Conservation (phyloP, 345 rosid genomes). For the Syzygium grande region DNA sequence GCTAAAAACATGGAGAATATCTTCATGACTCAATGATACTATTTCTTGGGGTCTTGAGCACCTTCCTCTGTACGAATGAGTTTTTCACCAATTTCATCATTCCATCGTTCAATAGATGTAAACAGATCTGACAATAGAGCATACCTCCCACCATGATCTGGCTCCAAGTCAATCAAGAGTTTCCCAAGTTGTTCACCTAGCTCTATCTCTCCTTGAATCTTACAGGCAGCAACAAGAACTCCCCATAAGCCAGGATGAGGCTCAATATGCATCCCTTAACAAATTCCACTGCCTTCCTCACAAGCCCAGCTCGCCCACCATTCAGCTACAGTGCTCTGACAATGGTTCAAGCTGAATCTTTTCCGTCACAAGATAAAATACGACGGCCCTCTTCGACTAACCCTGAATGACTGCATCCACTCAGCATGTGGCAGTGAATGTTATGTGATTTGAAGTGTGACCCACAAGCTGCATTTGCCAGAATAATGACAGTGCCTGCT, state of each 20-base stretch:
- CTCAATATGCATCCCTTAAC: constrained; percentile 19
- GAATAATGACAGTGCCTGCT: constrained; percentile 12
- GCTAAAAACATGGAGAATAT: too few relatives aligned
- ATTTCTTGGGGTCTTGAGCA: background rate
- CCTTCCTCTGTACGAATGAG: constrained; percentile 2
- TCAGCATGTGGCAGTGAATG: constrained; percentile 20
- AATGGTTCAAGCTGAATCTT: constrained; percentile 9
- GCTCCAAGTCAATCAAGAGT: constrained; percentile 11
- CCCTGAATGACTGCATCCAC: constrained; percentile 29
- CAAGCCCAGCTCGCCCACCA: constrained; percentile 25
- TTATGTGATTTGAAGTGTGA: constrained; percentile 7
- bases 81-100: constrained; percentile 1
- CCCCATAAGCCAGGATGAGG: constrained; percentile 26
- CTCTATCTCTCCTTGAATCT: constrained; percentile 18
- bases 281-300: constrained; percentile 15
- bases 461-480: constrained; percentile 15
- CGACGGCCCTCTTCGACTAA: constrained; percentile 21
- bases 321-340: constrained; percentile 23
- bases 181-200: background rate
- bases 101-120: constrained; percentile 1
- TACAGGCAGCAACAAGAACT: constrained; percentile 24
- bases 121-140: constrained; percentile 8
- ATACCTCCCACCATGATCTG: constrained; percentile 11
- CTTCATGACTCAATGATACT: background rate
- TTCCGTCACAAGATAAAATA: constrained; percentile 12